Percentiles rank a stretch among this genome's conserved stretches.
Evolutionary conservation across 2,329 filamentous ascomycete genomes (phyloP).

Genomic region (Aspergillus quadrilineatus): DNA sequence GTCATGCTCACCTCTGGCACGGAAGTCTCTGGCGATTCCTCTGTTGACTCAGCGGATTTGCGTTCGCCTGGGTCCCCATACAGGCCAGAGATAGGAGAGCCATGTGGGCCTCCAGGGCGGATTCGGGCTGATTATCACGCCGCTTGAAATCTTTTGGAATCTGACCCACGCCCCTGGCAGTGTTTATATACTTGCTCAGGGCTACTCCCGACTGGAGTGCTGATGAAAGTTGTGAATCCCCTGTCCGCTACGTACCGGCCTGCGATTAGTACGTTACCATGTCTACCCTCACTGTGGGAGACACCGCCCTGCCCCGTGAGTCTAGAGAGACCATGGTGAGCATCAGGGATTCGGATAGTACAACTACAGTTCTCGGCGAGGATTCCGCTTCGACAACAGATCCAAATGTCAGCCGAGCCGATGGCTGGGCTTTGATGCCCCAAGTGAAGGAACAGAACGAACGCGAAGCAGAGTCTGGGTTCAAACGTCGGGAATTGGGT

Average conservation of each 20-base stretch:
- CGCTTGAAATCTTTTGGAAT: background rate
- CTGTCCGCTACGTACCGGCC: background rate
- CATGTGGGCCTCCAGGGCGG: conserved; percentile 11
- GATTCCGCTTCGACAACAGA: conserved; percentile 20
- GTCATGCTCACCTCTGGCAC: background rate
- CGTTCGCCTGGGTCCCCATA: background rate
- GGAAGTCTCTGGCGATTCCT: background rate
- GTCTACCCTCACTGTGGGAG: conserved; percentile 17
- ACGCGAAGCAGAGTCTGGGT: conserved; percentile 47
- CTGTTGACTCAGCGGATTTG: conserved; percentile 11
- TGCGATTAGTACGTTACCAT: background rate
- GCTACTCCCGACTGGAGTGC: background rate
- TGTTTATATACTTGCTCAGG: conserved; percentile 16
- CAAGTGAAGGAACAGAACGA: conserved; percentile 48
- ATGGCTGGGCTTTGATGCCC: conserved; percentile 53
- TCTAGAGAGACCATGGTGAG: conserved; percentile 16
- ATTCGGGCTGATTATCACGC: conserved; percentile 5
- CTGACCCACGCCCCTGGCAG: conserved; percentile 6
- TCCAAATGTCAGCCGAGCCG: conserved; percentile 21
- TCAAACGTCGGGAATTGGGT: conserved; percentile 55
- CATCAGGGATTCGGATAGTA: conserved; percentile 29
- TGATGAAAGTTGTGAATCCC: background rate
- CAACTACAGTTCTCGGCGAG: conserved; percentile 27
- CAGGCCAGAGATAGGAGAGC: conserved; percentile 1
- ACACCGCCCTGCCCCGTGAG: conserved; percentile 7